Evolutionary conservation across 1,139 yeast genomes (phyloP).

Genomic region (Yamadazyma triangularis): DNA sequence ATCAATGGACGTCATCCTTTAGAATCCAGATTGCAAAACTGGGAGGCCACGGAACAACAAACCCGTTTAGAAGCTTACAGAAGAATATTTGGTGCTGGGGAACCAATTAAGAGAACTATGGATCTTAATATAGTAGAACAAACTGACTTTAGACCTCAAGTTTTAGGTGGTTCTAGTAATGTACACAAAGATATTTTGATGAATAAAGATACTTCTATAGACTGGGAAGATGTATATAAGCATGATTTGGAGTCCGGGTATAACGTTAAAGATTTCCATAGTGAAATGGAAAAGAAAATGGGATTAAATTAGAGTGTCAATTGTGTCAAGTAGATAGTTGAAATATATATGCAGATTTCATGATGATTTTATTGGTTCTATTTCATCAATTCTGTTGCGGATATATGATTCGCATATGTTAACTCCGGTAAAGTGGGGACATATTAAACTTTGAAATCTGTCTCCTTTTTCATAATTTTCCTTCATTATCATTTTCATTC

Average conservation of each 20-base stretch:
- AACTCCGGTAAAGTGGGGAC: too few relatives aligned
- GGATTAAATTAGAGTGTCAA: conserved; percentile 34
- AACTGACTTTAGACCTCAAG: conserved; percentile 68
- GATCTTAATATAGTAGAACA: conserved; percentile 72
- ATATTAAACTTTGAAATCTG: too few relatives aligned
- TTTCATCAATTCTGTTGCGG: too few relatives aligned
- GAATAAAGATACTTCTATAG: conserved; percentile 71
- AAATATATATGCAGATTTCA: too few relatives aligned
- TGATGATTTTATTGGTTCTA: too few relatives aligned
- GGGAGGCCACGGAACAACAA: conserved; percentile 77
- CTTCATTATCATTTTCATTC: too few relatives aligned
- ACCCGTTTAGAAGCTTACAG: conserved; percentile 74
- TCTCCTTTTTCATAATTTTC: too few relatives aligned
- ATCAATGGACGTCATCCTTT: conserved; percentile 86
- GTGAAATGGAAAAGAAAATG: conserved; percentile 65
- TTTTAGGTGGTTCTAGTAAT: conserved; percentile 50
- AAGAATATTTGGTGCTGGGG: conserved; percentile 87
- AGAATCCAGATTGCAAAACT: conserved; percentile 65
- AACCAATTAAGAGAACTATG: conserved; percentile 86
- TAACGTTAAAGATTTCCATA: conserved; percentile 52
- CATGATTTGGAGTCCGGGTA: conserved; percentile 43
- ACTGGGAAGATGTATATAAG: conserved; percentile 91
- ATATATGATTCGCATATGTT: too few relatives aligned
- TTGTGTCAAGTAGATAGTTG: too few relatives aligned
- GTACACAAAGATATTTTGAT: conserved; percentile 74